Evolutionary conservation across 108 stramenopile species (phyloP).

Genomic region (Mediolabrus comicus): DNA sequence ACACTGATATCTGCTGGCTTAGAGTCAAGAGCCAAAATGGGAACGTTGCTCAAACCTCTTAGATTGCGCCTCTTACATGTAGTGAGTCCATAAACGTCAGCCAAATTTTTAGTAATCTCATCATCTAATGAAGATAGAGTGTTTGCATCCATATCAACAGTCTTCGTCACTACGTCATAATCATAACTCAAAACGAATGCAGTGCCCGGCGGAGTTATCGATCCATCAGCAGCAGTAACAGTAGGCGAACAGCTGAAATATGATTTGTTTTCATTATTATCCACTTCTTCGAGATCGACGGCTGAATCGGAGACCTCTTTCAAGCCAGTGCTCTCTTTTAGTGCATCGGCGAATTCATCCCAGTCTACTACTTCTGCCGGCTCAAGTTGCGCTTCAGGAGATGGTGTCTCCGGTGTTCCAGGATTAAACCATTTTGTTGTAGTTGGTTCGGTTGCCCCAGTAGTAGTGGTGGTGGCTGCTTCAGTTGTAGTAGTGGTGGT

Average conservation of each 20-base stretch:
- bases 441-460: too few relatives aligned
- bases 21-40: constrained; percentile 5
- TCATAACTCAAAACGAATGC: constrained; percentile 7
- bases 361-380: not conserved
- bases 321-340: not conserved
- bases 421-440: too few relatives aligned
- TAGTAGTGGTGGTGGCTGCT: not conserved
- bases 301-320: not conserved
- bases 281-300: not conserved
- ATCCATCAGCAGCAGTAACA: not conserved
- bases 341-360: not conserved
- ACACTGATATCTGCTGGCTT: constrained; percentile 1
- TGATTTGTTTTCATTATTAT: not conserved
- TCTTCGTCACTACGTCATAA: constrained; percentile 7
- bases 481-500: not conserved
- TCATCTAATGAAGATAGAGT: constrained; percentile 3
- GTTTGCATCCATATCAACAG: not conserved
- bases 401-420: not conserved
- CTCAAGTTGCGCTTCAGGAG: not conserved
- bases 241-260: not conserved
- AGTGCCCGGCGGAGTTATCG: not conserved
- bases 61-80: constrained; percentile 5
- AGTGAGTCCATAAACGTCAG: not conserved
- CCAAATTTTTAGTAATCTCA: constrained; percentile 3
- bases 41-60: not conserved